Evolutionary conservation across 108 stramenopile species (phyloP), one percentile per base, ranked within the genome.

Genomic region (Fragilariopsis cylindrus): DNA sequence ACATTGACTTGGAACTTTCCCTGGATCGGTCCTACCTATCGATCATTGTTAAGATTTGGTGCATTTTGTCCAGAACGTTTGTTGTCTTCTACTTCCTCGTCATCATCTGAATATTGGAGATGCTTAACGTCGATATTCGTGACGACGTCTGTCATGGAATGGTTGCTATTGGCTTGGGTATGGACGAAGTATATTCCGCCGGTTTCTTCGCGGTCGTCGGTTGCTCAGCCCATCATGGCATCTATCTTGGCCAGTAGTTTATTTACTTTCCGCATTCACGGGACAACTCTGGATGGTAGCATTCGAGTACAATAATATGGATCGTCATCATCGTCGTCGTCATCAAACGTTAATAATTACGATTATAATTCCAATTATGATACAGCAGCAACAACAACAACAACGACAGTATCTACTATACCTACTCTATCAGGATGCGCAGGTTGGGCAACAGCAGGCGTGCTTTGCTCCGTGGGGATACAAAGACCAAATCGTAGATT

Each of bases 231-330:
- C 56, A 30, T 15, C 70, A 44, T 75, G 77, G 82, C 47, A 71
- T 19, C 40, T 65, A 12, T 71, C 50, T n/a, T 74, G 70, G 69
- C 64, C 74, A 48, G 42, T 62, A 49, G 8, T 83, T 9, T 81
- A 76, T 43, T 4, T 67, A 3, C 13, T 75, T 16, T 54, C 74
- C 11, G 18, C 43, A 48, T 21, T 67, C 15, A 84, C 80, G 30
- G 83, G 83, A 39, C 76, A 77, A 47, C 52, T 84, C 1, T 84
- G 83, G 83, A 80, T 77, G 73, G 52, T 77, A 52, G 78, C 69
- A 6, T 84, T 76, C 57, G 65, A 76, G 30, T 30, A 30, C 30
- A 30, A 30, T 30, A 30, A 30, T n/a, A 11, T 60, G 16, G 58
- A 30, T n/a, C 30, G 30, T 30, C 30, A 30, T 30, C 30, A 30